Conservation (phyloP, 2,329 filamentous ascomycete genomes). For the Alternaria consortialis region DNA sequence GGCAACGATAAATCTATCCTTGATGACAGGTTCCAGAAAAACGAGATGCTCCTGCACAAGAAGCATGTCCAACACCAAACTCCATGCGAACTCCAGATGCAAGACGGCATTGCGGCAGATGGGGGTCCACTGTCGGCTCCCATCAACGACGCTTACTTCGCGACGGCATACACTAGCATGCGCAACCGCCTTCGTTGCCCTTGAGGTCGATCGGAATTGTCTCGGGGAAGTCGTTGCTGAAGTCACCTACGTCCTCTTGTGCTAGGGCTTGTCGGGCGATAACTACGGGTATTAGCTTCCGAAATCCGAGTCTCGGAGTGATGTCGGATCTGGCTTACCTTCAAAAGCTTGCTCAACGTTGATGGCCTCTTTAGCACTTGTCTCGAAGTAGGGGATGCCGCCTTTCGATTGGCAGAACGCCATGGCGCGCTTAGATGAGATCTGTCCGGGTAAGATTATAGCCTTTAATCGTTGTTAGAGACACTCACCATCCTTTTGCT, state of each 20-base stretch:
- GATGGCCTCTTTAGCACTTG: conserved; percentile 97
- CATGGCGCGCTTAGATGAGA: conserved; percentile 94
- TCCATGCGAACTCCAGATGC: conserved; percentile 36
- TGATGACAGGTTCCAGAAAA: conserved; percentile 25
- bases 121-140: conserved; percentile 2
- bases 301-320: neutral
- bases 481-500: conserved; percentile 84
- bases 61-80: conserved; percentile 40
- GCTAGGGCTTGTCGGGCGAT: conserved; percentile 95
- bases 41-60: conserved; percentile 19
- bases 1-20: conserved; percentile 16
- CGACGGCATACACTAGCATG: conserved; percentile 68
- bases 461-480: conserved; percentile 12
- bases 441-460: conserved; percentile 59
- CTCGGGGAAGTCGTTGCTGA: conserved; percentile 95
- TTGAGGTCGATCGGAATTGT: conserved; percentile 98
- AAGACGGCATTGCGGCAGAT: conserved; percentile 15
- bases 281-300: conserved; percentile 62
- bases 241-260: conserved; percentile 98
- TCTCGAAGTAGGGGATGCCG: conserved; percentile 98
- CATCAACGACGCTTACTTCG: conserved; percentile 16
- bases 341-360: conserved; percentile 92
- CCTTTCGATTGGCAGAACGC: conserved; percentile 98
- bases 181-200: conserved; percentile 89
- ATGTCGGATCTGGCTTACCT: conserved; percentile 51